Percentiles rank a stretch among this genome's conserved stretches.
These are phyloP conservation scores for Xanthoceras sorbifolium DNA, from an alignment of 345 rosid species.

Conservation along the genomic window DNA sequence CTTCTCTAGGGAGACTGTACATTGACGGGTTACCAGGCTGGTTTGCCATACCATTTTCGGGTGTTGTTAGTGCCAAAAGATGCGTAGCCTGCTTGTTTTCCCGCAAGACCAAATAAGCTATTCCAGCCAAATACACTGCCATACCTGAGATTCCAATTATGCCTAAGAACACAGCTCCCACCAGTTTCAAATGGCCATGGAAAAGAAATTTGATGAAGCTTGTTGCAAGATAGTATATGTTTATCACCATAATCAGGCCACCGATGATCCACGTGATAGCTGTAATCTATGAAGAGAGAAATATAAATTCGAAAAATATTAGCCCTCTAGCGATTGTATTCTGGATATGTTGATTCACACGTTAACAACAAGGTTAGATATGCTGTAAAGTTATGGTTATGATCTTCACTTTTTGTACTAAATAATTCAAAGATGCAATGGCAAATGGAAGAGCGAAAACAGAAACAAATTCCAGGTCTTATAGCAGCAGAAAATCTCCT, in stretches of 20 bases:
- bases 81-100: slow-evolving; percentile 46
- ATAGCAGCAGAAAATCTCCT: not conserved
- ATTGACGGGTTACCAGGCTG: slow-evolving; percentile 24
- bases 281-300: slow-evolving; percentile 46
- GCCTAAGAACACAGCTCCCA: slow-evolving; percentile 48
- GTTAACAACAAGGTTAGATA: not conserved
- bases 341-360: not conserved
- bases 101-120: slow-evolving; percentile 72
- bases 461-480: not conserved
- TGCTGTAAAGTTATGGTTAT: not conserved
- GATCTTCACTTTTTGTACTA: not conserved
- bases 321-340: not conserved
- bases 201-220: slow-evolving; percentile 65
- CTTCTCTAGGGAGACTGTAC: slow-evolving; percentile 59
- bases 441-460: not conserved
- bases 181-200: slow-evolving; percentile 43
- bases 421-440: not conserved
- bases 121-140: slow-evolving; percentile 62
- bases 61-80: slow-evolving; percentile 50
- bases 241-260: slow-evolving; percentile 72
- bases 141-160: slow-evolving; percentile 64
- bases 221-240: slow-evolving; percentile 60
- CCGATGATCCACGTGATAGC: slow-evolving; percentile 81
- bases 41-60: slow-evolving; percentile 22
- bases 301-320: not conserved